A percentile compares a stretch with the other conserved stretches of the same genome.
Evolutionary conservation across 2,329 filamentous ascomycete genomes (phyloP).

Genomic region (Talaromyces sp.): DNA sequence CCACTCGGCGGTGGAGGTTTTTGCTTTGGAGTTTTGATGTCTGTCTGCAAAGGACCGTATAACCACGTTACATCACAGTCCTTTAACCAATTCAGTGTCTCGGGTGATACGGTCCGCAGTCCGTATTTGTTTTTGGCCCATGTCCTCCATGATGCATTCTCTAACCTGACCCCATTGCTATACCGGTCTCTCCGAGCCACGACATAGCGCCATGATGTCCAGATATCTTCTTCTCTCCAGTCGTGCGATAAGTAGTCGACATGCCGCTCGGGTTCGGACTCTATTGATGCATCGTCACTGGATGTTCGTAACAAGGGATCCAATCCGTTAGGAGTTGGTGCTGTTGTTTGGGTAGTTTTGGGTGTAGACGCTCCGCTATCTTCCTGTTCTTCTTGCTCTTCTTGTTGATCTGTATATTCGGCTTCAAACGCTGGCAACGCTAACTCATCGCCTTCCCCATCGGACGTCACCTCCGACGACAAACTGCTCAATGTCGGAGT

Average conservation of each 20-base stretch:
- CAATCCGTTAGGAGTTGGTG: background rate
- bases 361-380: slow-evolving; percentile 2
- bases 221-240: slow-evolving; percentile 94
- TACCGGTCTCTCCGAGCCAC: slow-evolving; percentile 73
- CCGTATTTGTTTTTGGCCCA: slow-evolving; percentile 92
- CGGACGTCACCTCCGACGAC: slow-evolving; percentile 29
- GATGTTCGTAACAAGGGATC: slow-evolving; percentile 5
- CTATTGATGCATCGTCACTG: slow-evolving; percentile 68
- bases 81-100: slow-evolving; percentile 94
- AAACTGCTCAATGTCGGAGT: slow-evolving; percentile 35
- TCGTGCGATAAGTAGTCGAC: slow-evolving; percentile 94
- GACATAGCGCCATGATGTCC: slow-evolving; percentile 94
- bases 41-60: slow-evolving; percentile 84
- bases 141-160: slow-evolving; percentile 95
- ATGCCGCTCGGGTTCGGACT: slow-evolving; percentile 71
- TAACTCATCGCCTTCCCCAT: slow-evolving; percentile 34
- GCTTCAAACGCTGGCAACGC: slow-evolving; percentile 42
- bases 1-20: slow-evolving; percentile 49
- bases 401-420: slow-evolving; percentile 20
- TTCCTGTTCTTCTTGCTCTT: background rate
- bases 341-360: background rate
- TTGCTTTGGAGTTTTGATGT: slow-evolving; percentile 51
- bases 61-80: slow-evolving; percentile 97
- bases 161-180: slow-evolving; percentile 72
- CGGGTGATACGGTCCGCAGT: slow-evolving; percentile 80